Evolutionary conservation across 1,139 yeast genomes (phyloP), one percentile per base, ranked within the genome.

Genomic region (Candida tetrigidarum): DNA sequence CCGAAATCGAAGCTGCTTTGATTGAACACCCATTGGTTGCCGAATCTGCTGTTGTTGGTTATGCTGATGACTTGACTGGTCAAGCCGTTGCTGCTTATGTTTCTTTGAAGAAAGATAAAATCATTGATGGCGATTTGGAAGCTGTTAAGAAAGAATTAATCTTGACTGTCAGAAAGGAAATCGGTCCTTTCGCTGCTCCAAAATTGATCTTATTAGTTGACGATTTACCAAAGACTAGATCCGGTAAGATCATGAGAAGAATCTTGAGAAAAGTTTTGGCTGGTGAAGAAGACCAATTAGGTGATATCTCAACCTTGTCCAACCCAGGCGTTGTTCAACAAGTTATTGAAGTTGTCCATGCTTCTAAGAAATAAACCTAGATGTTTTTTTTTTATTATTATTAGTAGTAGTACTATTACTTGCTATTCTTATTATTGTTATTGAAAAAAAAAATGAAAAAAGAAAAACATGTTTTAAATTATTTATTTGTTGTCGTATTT

Each of bases 171-270:
- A 74, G 93, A 62, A 84, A 83, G 62, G 92, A 85, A 64, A 86
- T 86, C 60, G 93, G 93, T 20, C 92, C 93, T 42, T 86, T 86
- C 65, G 93, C 93, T 26, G 89, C 93, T 29, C 93, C 93, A 43
- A 86, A 86, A 67, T 64, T 81, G 55, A 83, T 85, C 55, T 72
- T 85, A 48, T 67, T 86, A 47, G 89, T 86, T 46, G 86, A 84
- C 57, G 93, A 86, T 59, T 78, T 86, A 60, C 93, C 93, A 61
- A 86, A 86, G 76, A 86, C 93, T 7, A 80, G 93, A 71, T 84
- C 90, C 1, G 93, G 93, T 60, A 86, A 86, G 70, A 84, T 86
- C 51, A 86, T 86, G 93, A 81, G 93, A 76, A 79, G 93, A 73
- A 84, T 86, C 56, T 76, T 86, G 62, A 79, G 93, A 67, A 86